Evolutionary conservation across 306 rosid species (phyloP), one percentile per base, ranked within the genome.

Genomic region (Lotus japonicus): DNA sequence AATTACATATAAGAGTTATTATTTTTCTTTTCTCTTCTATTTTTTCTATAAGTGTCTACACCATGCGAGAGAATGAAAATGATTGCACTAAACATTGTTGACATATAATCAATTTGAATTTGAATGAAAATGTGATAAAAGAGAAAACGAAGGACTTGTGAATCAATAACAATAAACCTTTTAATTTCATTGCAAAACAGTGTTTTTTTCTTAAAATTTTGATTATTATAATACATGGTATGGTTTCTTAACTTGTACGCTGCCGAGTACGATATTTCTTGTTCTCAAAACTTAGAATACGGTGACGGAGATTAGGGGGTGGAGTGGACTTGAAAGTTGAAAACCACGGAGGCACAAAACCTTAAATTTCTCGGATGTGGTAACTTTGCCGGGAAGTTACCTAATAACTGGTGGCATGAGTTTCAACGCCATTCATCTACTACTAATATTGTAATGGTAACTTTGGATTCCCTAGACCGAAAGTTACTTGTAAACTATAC

Each of bases 261-360:
- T 77, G 87, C 87, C 90, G 83, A 81, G 83, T 83, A 75, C 71
- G 80, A 74, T 12, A 17, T 74, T 68, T 63, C 14, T 55, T 31
- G 6, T 31, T 63, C 72, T 64, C 49, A 9, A 50, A 59, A 73
- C 39, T 23, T 68, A 56, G 45, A 78, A 79, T 48, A 74, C 73
- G 70, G 70, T 62, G 69, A 68, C 70, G 64, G 64, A 46, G 64
- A 74, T 19, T 66, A 21, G 45, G 73, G 77, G 51, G 19, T 38
- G 44, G 70, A 51, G 59, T 71, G 69, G 68, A 74, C 62, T 21
- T 46, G 62, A 7, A 38, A 48, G 68, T 56, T 35, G 61, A 66
- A 74, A 56, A 26, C 28, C 54, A 1, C 10, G 15, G 6, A 42
- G 56, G 33, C 15, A 58, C 16, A 19, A 9, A 53, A 67, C 79